These are phyloP conservation scores for Apiotrichum siamense DNA, from an alignment of 1,284 basidiomycete genomes.

Conservation along the genomic window DNA sequence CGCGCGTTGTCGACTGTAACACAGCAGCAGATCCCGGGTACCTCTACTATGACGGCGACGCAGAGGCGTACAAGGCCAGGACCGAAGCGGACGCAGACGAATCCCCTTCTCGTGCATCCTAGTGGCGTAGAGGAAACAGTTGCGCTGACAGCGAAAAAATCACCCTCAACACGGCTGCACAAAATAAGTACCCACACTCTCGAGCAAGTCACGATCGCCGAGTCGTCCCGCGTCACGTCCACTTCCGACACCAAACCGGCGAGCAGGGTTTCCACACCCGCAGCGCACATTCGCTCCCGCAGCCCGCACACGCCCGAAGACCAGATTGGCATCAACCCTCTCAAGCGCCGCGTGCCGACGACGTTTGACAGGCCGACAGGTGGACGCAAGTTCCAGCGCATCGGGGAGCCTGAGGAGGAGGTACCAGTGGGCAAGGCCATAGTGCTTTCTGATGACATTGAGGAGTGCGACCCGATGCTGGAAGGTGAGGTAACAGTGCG, in stretches of 20 bases:
- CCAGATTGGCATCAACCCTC: constrained; percentile 1
- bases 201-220: neutral
- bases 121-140: too few species aligned
- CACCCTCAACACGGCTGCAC: neutral
- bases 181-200: too few species aligned
- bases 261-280: too few species aligned
- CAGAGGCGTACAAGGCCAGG: neutral
- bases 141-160: too few species aligned
- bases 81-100: neutral
- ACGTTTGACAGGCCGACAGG: neutral
- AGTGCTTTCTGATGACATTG: too few species aligned
- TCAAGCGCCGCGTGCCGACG: neutral
- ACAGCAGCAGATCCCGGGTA: neutral
- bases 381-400: neutral
- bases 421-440: too few species aligned
- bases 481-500: too few species aligned
- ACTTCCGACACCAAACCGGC: neutral
- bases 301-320: neutral
- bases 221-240: neutral
- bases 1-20: neutral
- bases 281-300: neutral
- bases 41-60: too few species aligned
- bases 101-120: neutral
- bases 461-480: too few species aligned
- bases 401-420: neutral